These are phyloP conservation scores for Colletotrichum sp. DNA, from an alignment of 2,329 filamentous ascomycete species.

Conservation along the genomic window DNA sequence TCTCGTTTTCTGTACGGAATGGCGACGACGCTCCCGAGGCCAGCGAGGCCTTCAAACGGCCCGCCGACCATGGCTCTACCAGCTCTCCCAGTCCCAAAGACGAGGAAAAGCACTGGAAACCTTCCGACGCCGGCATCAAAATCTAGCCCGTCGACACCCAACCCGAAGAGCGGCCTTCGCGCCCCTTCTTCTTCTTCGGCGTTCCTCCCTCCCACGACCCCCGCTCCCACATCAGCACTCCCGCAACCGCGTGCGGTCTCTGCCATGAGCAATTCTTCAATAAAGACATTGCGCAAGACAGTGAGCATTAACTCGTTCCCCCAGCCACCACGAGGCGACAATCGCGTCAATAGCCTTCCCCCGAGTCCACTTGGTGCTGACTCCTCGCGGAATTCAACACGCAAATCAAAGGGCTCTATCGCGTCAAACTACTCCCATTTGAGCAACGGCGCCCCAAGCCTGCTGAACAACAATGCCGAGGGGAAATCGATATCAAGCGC, in stretches of 20 bases:
- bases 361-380: slow-evolving; percentile 64
- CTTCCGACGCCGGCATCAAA: slow-evolving; percentile 49
- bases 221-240: slow-evolving; percentile 58
- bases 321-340: slow-evolving; percentile 77
- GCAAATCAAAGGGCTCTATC: slow-evolving; percentile 62
- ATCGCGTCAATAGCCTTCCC: slow-evolving; percentile 64
- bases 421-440: slow-evolving; percentile 49
- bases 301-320: slow-evolving; percentile 96
- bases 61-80: slow-evolving; percentile 77
- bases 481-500: slow-evolving; percentile 72
- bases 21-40: slow-evolving; percentile 69
- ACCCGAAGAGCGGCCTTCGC: slow-evolving; percentile 63
- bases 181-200: slow-evolving; percentile 58
- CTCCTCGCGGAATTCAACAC: slow-evolving; percentile 45
- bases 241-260: slow-evolving; percentile 62
- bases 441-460: slow-evolving; percentile 67
- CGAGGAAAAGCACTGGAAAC: slow-evolving; percentile 68
- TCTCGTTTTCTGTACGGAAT: slow-evolving; percentile 39
- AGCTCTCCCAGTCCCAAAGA: slow-evolving; percentile 75
- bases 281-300: slow-evolving; percentile 80
- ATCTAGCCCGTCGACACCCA: slow-evolving; percentile 49
- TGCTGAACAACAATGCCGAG: slow-evolving; percentile 81
- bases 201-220: slow-evolving; percentile 55
- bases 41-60: slow-evolving; percentile 70
- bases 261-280: slow-evolving; percentile 57